Evolutionary conservation across 176 grass and related monocot genomes (phyloP).

Genomic region (Rhynchospora pubera): DNA sequence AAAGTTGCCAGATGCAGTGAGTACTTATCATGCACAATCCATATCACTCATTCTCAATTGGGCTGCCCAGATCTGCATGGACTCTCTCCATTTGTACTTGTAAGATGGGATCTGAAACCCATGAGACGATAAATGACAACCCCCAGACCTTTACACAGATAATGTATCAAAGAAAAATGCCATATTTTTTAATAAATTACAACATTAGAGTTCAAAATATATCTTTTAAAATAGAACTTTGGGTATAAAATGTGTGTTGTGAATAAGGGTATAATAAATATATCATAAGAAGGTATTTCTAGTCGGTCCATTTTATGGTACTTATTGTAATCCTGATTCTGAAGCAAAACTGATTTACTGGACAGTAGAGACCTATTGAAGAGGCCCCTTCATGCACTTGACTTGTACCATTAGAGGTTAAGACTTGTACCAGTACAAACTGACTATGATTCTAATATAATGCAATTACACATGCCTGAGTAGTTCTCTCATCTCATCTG

Average conservation of each 20-base stretch:
- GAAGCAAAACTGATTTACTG: neutral
- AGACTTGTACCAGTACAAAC: neutral
- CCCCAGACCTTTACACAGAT: neutral
- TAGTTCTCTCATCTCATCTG: slow-evolving; percentile 55
- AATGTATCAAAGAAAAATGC: neutral
- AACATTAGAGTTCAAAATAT: neutral
- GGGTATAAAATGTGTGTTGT: neutral
- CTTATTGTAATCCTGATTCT: neutral
- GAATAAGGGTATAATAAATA: neutral
- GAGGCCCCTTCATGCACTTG: neutral
- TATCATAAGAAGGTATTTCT: neutral
- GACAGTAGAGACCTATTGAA: neutral
- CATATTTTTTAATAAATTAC: neutral
- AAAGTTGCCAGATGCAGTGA: neutral
- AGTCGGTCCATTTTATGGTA: neutral
- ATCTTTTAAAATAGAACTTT: neutral
- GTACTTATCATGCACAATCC: neutral
- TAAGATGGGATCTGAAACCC: neutral
- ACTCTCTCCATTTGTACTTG: neutral
- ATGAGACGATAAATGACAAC: neutral
- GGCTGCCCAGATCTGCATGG: neutral
- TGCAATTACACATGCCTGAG: slow-evolving; percentile 18
- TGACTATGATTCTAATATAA: neutral
- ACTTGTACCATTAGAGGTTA: neutral
- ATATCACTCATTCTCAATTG: neutral